Percentiles rank a stretch among this genome's conserved stretches.
These are phyloP conservation scores for Gossypium gossypioides DNA, from an alignment of 441 rosid genomes.

Conservation along the genomic window DNA sequence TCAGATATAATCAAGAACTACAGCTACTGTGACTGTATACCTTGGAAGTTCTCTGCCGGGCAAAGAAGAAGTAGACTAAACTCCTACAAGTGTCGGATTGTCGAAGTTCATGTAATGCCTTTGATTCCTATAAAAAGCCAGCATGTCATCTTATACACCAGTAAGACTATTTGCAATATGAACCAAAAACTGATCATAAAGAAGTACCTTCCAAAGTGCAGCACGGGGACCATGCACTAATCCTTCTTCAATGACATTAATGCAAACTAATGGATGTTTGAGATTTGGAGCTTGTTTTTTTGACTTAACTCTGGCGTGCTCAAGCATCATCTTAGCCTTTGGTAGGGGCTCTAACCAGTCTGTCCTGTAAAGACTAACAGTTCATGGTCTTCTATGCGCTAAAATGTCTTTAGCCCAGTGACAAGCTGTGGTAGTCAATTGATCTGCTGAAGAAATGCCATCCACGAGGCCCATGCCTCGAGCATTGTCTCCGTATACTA, in stretches of 20 bases:
- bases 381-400: neutral
- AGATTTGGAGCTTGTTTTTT: conserved; percentile 7
- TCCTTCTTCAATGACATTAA: conserved; percentile 9
- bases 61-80: conserved; percentile 7
- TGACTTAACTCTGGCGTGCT: conserved; percentile 1
- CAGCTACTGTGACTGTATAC: neutral
- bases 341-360: neutral
- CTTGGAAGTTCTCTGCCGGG: conserved; percentile 1
- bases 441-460: neutral
- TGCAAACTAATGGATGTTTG: conserved; percentile 8
- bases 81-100: conserved; percentile 10
- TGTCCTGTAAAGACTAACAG: conserved; percentile 1
- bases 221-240: conserved; percentile 2
- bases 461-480: neutral
- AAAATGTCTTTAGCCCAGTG: conserved; percentile 3
- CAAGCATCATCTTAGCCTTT: conserved; percentile 1
- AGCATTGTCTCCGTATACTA: neutral
- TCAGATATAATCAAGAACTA: neutral
- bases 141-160: neutral
- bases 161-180: neutral
- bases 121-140: neutral
- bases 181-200: neutral
- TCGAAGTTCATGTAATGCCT: neutral
- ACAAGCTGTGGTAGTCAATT: neutral
- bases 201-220: conserved; percentile 9